Evolutionary conservation across 495 filamentous ascomycete genomes (phyloP).

Genomic region (Tuber umbilicatum): DNA sequence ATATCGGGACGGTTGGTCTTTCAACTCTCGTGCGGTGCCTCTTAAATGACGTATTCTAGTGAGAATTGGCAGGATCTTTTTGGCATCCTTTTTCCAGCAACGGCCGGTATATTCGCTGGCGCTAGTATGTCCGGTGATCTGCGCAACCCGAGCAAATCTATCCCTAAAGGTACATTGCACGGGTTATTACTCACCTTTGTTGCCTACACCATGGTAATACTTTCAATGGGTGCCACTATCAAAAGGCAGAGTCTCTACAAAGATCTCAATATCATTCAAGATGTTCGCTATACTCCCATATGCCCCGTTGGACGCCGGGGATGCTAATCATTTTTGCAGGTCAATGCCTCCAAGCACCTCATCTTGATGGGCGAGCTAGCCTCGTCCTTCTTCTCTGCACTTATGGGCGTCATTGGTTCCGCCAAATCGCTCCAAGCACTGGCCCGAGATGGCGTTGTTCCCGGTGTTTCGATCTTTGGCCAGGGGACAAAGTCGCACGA

Average conservation of each 20-base stretch:
- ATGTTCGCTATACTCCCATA: slow-evolving; percentile 45
- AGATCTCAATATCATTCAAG: slow-evolving; percentile 71
- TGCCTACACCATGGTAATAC: slow-evolving; percentile 66
- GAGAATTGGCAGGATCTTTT: slow-evolving; percentile 80
- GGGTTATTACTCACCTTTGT: slow-evolving; percentile 70
- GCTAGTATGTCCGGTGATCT: slow-evolving; percentile 88
- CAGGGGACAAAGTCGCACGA: slow-evolving; percentile 68
- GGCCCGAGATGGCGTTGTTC: slow-evolving; percentile 70
- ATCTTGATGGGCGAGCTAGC: slow-evolving; percentile 79
- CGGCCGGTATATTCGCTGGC: slow-evolving; percentile 62
- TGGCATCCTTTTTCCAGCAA: slow-evolving; percentile 80
- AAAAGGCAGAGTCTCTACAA: slow-evolving; percentile 65
- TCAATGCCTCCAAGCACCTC: slow-evolving; percentile 62
- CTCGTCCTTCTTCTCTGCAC: slow-evolving; percentile 70
- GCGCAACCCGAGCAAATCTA: slow-evolving; percentile 73
- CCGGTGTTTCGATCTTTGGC: slow-evolving; percentile 66
- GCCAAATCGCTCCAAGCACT: slow-evolving; percentile 84
- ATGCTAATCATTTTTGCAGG: slow-evolving; percentile 42
- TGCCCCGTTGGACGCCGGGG: background rate
- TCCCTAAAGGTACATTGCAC: slow-evolving; percentile 72
- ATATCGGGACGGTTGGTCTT: slow-evolving; percentile 46
- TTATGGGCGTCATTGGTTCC: slow-evolving; percentile 83
- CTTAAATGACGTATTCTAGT: slow-evolving; percentile 34
- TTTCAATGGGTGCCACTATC: slow-evolving; percentile 73
- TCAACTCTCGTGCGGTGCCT: background rate